Evolutionary conservation across 2,329 filamentous ascomycete genomes (phyloP), one percentile per base, ranked within the genome.

Genomic region (Fusarium neocosmosporiellum): DNA sequence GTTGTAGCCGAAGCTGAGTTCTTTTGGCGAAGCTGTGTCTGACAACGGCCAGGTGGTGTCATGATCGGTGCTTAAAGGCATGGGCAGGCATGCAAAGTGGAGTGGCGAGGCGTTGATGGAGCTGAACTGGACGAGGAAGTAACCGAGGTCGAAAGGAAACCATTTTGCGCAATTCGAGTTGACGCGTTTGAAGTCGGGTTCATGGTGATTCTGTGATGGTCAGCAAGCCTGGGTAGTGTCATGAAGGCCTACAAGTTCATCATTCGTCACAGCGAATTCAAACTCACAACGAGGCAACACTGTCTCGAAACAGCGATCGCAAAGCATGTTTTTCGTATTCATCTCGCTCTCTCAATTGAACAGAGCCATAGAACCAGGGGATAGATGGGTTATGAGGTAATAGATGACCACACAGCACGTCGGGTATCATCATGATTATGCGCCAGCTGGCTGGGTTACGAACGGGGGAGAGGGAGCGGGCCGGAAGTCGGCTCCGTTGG

Each of bases 391-490:
- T 41, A 63, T 66, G 57, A 59, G 59, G 39, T 62, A 65, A 71
- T 63, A 48, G 29, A 29, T 65, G 60, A 37, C 50, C 54, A 48
- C 57, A 41, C 20, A 54, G 33, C 24, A 22, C 27, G 58, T 59
- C 43, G 18, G 43, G 43, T 54, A 67, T 69, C 59, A 73, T 61
- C 63, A 74, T 68, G 65, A 63, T 63, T 60, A 60, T 69, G 37
- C 57, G 46, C 57, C 55, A 46, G 53, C 48, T 50, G 53, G 57
- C 48, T 36, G 46, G 36, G 29, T 53, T 33, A 43, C n/a, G 39
- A 39, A 41, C 22, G 29, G 39, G 29, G 37, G 36, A 36, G 46
- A 59, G 43, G 33, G 53, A 36, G 59, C 58, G 36, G 53, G 36
- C 34, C 61, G 65, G 58, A 71, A 72, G 70, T 70, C 70, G 70